Evolutionary conservation across 1,284 basidiomycete genomes (phyloP), one percentile per base, ranked within the genome.

Genomic region (Puccinia triticina): DNA sequence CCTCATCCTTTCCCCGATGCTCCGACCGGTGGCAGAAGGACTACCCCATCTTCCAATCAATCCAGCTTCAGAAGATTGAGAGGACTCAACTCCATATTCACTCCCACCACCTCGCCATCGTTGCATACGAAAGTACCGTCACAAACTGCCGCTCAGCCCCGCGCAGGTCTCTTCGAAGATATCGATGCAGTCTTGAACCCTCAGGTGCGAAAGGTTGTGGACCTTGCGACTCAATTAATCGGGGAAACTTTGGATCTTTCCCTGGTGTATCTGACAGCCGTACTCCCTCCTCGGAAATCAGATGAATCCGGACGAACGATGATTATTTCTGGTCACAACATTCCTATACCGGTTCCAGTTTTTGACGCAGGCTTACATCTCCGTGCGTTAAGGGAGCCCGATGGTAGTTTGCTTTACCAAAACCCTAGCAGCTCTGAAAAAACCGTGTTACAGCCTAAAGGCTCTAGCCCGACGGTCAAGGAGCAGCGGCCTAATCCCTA

Each of bases 361-460:
- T 67, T 82, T 37, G 72, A 75, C 50, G 43, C 50, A 5, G 34
- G 59, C 40, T 53, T 82, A n/a, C 72, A 75, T 67, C 37, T 82
- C 12, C 71, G 80, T 46, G 72, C 64, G 43, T 66, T 82, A 46
- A 40, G 46, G 37, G 53, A 72, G 14, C 55, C 71, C n/a, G 59
- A 75, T 16, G 72, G 72, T 5, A 72, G 80, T 11, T 43, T 82
- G 23, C 72, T 82, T 26, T 82, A 82, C 37, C 80, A 82, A 75
- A 82, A 82, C 43, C 80, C 80, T n/a, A 74, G 55, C 61, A 43
- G 53, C 29, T 29, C 79, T 29, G 71, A 66, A 53, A 55, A 59
- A 61, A 29, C 67, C 12, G 50, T 26, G 12, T 40, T 80, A n/a
- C 64, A 66, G 11, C 61, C 77, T 10, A 66, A 66, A 40, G n/a